Evolutionary conservation across 1,284 basidiomycete genomes (phyloP), one percentile per base, ranked within the genome.

Genomic region (Apiotrichum sp.): DNA sequence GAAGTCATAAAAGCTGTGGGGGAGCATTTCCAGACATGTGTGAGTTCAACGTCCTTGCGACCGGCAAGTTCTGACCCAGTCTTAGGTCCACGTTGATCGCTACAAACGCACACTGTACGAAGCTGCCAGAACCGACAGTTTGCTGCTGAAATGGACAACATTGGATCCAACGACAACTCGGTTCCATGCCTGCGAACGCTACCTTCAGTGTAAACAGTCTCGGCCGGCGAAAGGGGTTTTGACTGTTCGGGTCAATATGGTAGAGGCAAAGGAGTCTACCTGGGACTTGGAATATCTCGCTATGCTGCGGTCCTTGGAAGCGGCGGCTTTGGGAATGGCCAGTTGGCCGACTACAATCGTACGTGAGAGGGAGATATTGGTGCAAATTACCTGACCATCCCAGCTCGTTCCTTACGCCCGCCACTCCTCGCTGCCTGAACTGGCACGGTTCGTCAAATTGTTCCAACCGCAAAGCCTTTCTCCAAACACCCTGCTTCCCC

Each of bases 171-270:
- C 71, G 0, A 72, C 75, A 1, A 87, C 88, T 0, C 83, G 91
- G 0, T 95, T 96, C 66, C 93, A 97, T 67, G 91, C 92, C 0
- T 97, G 93, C 65, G 92, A 96, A 66, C 82, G 88, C 0, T 85
- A 84, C 53, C 79, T 85, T 67, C 82, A 86, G 13, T 96, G 93
- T 67, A 73, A 80, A 22, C 22, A 22, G 22, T 22, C 22, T 22
- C 22, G 3, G 49, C 14, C 2, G 70, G 74, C 54, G 55, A 63
- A 42, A 31, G 67, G 41, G 35, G 49, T 1, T 64, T 65, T 47
- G 31, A 58, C 67, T 34, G 67, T 67, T 3, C 56, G 58, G 22
- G 66, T 76, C 13, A 65, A 64, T 16, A 73, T 77, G 70, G 62
- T 65, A 4, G 79, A 82, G 54, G 83, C 88, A 33, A 79, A 79